Conservation (phyloP, 495 filamentous ascomycete species). For the Aspergillus saccharolyticus region DNA sequence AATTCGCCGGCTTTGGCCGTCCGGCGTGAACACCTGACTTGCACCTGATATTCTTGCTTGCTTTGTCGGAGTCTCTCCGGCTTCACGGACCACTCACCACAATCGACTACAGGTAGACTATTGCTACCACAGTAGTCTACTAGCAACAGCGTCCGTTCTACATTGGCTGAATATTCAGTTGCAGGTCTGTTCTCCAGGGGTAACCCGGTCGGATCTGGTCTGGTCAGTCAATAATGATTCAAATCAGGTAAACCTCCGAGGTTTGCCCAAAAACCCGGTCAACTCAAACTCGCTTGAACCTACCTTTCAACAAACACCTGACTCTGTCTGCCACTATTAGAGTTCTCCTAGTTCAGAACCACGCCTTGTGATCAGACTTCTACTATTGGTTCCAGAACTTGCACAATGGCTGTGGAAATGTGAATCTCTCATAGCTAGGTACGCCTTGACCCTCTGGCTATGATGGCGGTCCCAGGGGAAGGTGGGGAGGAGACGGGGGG, state of each 20-base stretch:
- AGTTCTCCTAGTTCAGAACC: background rate
- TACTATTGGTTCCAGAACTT: conserved; percentile 1
- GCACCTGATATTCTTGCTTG: background rate
- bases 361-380: conserved; percentile 9
- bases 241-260: conserved; percentile 2
- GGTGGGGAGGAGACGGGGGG: background rate
- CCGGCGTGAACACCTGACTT: too few relatives aligned
- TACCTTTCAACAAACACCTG: background rate
- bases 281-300: conserved; percentile 1
- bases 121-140: background rate
- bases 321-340: background rate
- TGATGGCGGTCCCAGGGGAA: background rate
- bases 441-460: background rate
- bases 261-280: conserved; percentile 4
- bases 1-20: too few relatives aligned
- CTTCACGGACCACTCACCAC: background rate
- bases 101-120: background rate
- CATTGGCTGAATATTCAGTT: conserved; percentile 1
- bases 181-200: background rate
- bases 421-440: too few relatives aligned
- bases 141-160: background rate
- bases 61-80: background rate
- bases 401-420: background rate
- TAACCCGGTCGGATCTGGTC: background rate
- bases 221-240: conserved; percentile 1